A percentile compares a stretch with the other conserved stretches of the same genome.
Evolutionary conservation across 371 early-diverging fungal species (phyloP).

Genomic region (Mucor ambiguus): DNA sequence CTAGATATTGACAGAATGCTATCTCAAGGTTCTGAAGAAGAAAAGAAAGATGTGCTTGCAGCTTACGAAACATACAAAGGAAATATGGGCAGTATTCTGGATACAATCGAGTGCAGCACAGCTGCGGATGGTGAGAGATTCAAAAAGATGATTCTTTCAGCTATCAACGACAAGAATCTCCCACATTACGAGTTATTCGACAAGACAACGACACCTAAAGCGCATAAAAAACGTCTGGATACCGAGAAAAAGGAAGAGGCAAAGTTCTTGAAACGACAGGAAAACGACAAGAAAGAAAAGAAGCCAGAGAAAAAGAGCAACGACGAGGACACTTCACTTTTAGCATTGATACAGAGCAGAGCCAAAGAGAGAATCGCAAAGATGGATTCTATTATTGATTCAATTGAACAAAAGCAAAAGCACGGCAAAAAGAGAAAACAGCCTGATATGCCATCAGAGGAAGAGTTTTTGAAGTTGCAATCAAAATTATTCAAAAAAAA

Average conservation of each 20-base stretch:
- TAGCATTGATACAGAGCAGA: conserved; percentile 53
- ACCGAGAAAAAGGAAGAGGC: conserved; percentile 60
- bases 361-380: conserved; percentile 38
- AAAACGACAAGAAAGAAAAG: conserved; percentile 38
- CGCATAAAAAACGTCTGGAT: conserved; percentile 53
- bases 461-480: conserved; percentile 64
- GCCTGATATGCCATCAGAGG: conserved; percentile 58
- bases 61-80: conserved; percentile 74
- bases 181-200: conserved; percentile 54
- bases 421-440: conserved; percentile 16
- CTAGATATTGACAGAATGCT: neutral
- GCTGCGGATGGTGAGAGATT: conserved; percentile 76
- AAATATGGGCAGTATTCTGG: conserved; percentile 73
- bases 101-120: conserved; percentile 61
- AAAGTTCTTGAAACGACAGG: conserved; percentile 50
- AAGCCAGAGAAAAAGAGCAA: conserved; percentile 38
- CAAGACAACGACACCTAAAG: conserved; percentile 53
- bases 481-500: conserved; percentile 49
- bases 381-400: conserved; percentile 51
- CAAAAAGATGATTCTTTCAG: conserved; percentile 60
- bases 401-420: conserved; percentile 35
- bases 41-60: conserved; percentile 72
- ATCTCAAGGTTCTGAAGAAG: conserved; percentile 79
- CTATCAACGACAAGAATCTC: conserved; percentile 63
- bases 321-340: conserved; percentile 37